phyloP scores from a whole-genome alignment of 140 eudicot genomes.

The Bidens hawaiensis region DNA sequence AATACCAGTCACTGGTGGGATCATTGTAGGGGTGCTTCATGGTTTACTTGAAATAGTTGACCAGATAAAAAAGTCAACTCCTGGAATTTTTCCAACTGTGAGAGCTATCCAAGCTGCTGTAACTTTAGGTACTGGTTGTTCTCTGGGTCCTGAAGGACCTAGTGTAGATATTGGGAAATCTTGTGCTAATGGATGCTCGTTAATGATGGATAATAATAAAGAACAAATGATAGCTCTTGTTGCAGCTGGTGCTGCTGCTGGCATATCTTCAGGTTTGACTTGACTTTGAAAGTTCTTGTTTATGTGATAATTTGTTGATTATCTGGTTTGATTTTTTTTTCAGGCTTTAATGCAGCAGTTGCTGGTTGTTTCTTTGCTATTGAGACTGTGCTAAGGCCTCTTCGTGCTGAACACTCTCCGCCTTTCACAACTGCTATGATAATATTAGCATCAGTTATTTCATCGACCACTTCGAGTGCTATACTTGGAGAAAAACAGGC shows the following conservation, averaged over 20 bases:
- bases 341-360: conserved; percentile 98
- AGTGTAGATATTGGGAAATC: conserved; percentile 99
- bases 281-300: neutral
- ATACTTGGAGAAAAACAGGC: conserved; percentile 93
- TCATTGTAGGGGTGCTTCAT: conserved; percentile 91
- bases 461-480: conserved; percentile 90
- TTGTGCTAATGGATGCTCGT: conserved; percentile 85
- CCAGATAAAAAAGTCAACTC: conserved; percentile 69
- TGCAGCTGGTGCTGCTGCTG: conserved; percentile 99
- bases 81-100: conserved; percentile 66
- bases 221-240: conserved; percentile 93
- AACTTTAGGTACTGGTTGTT: conserved; percentile 95
- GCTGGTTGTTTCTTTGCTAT: conserved; percentile 99
- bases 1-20: conserved; percentile 94
- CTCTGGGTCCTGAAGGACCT: conserved; percentile 99
- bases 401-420: conserved; percentile 97
- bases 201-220: conserved; percentile 82
- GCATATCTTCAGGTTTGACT: conserved; percentile 72
- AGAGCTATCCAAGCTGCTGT: conserved; percentile 96
- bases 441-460: conserved; percentile 90
- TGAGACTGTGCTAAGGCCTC: conserved; percentile 92
- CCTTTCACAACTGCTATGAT: conserved; percentile 99
- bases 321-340: neutral
- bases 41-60: conserved; percentile 86
- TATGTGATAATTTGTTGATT: neutral